A percentile compares a stretch with the other conserved stretches of the same genome.
These are phyloP conservation scores for Trifolium subterraneum DNA, from an alignment of 306 rosid genomes.

Conservation along the genomic window DNA sequence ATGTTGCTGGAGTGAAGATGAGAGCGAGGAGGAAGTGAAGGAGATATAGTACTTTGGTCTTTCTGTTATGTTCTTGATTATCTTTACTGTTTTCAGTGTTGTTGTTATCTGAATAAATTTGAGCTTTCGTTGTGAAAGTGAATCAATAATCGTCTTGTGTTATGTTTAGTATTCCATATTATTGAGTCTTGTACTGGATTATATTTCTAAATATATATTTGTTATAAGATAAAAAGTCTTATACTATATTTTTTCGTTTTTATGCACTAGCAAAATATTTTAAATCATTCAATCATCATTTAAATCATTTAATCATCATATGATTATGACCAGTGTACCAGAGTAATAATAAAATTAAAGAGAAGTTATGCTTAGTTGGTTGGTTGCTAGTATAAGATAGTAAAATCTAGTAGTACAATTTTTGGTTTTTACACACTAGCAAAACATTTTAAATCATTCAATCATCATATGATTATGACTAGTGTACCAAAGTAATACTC, in stretches of 20 bases:
- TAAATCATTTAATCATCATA: no score
- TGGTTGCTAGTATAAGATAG: no score
- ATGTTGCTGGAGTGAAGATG: slow-evolving; percentile 90
- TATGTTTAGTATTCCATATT: not conserved
- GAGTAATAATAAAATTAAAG: no score
- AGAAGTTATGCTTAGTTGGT: no score
- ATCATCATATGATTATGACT: no score
- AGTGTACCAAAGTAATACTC: no score
- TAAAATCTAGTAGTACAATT: no score
- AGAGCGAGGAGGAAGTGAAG: slow-evolving; percentile 66
- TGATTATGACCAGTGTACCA: not conserved
- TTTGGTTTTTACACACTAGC: no score
- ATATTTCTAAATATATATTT: not conserved
- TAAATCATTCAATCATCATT: no score
- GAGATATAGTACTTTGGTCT: slow-evolving; percentile 41
- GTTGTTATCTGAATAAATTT: slow-evolving; percentile 28
- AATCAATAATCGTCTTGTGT: not conserved
- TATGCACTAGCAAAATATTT: no score
- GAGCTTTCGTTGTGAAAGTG: slow-evolving; percentile 47
- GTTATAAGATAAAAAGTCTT: not conserved
- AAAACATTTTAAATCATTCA: no score
- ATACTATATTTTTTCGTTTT: no score
- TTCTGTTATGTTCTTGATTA: slow-evolving; percentile 17
- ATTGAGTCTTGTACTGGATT: not conserved
- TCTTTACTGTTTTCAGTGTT: not conserved